phyloP scores from a whole-genome alignment of 2,329 filamentous ascomycete genomes.

The Penicillium sp. region DNA sequence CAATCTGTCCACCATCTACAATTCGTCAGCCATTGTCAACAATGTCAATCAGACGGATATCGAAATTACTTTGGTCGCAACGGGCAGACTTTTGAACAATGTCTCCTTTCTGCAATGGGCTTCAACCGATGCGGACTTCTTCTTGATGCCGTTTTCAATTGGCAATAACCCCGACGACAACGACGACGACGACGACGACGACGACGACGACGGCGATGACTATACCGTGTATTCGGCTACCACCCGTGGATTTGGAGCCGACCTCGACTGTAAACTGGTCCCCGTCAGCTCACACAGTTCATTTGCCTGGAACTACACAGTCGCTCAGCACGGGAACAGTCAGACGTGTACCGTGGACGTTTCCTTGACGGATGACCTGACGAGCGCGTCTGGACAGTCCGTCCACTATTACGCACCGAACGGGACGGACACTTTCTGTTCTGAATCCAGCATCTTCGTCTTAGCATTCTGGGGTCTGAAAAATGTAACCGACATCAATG shows the following conservation, averaged over 20 bases:
- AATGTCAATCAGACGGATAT: background rate
- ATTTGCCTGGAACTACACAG: background rate
- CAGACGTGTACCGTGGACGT: constrained; percentile 1
- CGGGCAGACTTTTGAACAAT: constrained; percentile 3
- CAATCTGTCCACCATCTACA: constrained; percentile 5
- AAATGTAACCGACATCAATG: background rate
- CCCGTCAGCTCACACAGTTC: background rate
- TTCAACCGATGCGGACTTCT: constrained; percentile 5
- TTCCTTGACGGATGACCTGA: background rate
- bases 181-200: too few relatives aligned
- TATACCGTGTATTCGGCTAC: constrained; percentile 9
- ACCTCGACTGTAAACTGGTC: constrained; percentile 11
- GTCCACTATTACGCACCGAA: background rate
- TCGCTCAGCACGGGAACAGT: background rate
- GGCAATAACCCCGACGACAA: constrained; percentile 7
- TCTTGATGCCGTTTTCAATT: constrained; percentile 11
- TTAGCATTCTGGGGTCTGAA: background rate
- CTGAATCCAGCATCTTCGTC: constrained; percentile 2
- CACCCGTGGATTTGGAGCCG: constrained; percentile 11
- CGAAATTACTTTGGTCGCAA: constrained; percentile 2
- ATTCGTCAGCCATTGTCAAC: background rate
- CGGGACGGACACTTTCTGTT: background rate
- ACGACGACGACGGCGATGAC: too few relatives aligned
- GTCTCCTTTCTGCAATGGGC: constrained; percentile 1
- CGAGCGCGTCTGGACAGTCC: background rate